Evolutionary conservation across 306 rosid genomes (phyloP).

Genomic region (Medicago arabica): DNA sequence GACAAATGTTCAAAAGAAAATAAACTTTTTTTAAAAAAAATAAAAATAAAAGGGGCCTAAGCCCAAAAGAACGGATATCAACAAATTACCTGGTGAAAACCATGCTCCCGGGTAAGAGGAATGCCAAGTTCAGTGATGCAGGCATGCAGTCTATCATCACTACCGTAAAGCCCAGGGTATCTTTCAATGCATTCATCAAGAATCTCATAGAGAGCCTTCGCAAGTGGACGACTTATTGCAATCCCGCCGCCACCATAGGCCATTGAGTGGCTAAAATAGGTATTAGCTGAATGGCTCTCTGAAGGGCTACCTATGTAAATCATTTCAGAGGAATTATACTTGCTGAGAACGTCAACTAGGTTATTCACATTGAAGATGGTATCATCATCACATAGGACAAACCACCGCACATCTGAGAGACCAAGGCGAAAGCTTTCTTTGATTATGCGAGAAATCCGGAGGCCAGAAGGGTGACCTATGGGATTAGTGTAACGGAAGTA

Average conservation of each 20-base stretch:
- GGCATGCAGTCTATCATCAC: conserved; percentile 85
- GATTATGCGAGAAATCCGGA: conserved; percentile 72
- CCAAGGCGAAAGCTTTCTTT: conserved; percentile 69
- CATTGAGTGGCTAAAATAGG: conserved; percentile 82
- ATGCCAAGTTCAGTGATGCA: conserved; percentile 82
- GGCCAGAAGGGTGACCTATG: conserved; percentile 79
- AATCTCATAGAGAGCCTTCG: conserved; percentile 62
- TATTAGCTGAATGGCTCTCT: conserved; percentile 81
- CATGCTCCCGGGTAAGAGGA: conserved; percentile 70
- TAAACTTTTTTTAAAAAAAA: conserved; percentile 16
- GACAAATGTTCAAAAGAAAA: neutral
- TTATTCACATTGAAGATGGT: conserved; percentile 74
- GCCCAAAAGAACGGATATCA: conserved; percentile 1
- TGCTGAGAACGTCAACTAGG: conserved; percentile 71
- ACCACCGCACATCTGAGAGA: conserved; percentile 64
- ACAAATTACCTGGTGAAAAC: conserved; percentile 77
- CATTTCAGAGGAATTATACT: conserved; percentile 83
- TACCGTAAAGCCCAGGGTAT: conserved; percentile 80
- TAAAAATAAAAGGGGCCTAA: neutral
- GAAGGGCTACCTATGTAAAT: conserved; percentile 79
- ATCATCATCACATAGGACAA: conserved; percentile 78
- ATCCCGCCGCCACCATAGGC: conserved; percentile 86
- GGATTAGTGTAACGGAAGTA: conserved; percentile 78
- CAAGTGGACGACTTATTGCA: conserved; percentile 69
- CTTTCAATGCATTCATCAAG: conserved; percentile 77